Evolutionary conservation across 305 asterid genomes (phyloP).

Genomic region (Andrographis paniculata): DNA sequence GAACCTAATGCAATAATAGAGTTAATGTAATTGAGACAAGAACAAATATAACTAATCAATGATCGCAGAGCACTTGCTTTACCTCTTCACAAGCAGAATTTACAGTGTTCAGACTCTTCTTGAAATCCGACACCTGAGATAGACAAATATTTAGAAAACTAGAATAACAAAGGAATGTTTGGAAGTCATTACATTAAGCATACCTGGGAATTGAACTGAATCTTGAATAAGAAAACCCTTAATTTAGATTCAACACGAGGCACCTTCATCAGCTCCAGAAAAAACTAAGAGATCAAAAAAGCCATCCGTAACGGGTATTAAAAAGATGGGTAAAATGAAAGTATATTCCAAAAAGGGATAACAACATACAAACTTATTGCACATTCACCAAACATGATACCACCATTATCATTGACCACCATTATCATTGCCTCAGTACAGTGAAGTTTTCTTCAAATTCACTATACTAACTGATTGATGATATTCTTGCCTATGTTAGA

Average conservation of each 20-base stretch:
- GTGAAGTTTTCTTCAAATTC: neutral
- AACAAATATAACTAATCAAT: slow-evolving; percentile 8
- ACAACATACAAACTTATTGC: neutral
- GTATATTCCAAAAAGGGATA: neutral
- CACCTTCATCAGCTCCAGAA: slow-evolving; percentile 88
- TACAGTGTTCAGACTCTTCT: slow-evolving; percentile 65
- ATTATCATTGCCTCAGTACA: slow-evolving; percentile 7
- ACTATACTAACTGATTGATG: neutral
- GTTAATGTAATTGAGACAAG: slow-evolving; percentile 15
- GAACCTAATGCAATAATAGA: slow-evolving; percentile 50
- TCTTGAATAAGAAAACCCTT: slow-evolving; percentile 92
- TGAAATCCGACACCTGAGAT: slow-evolving; percentile 75
- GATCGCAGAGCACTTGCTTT: slow-evolving; percentile 12
- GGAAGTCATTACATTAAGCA: slow-evolving; percentile 24
- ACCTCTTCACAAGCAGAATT: slow-evolving; percentile 98
- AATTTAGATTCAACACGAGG: slow-evolving; percentile 96
- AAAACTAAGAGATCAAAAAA: slow-evolving; percentile 25
- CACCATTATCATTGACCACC: too few relatives aligned
- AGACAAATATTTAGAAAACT: slow-evolving; percentile 23
- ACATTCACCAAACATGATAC: neutral
- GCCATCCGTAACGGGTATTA: neutral
- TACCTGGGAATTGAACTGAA: slow-evolving; percentile 94
- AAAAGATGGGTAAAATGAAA: slow-evolving; percentile 1
- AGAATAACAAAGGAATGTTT: slow-evolving; percentile 10
- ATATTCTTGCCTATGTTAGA: slow-evolving; percentile 1